Evolutionary conservation across 306 rosid species (phyloP), one percentile per base, ranked within the genome.

Genomic region (Purshia tridentata): DNA sequence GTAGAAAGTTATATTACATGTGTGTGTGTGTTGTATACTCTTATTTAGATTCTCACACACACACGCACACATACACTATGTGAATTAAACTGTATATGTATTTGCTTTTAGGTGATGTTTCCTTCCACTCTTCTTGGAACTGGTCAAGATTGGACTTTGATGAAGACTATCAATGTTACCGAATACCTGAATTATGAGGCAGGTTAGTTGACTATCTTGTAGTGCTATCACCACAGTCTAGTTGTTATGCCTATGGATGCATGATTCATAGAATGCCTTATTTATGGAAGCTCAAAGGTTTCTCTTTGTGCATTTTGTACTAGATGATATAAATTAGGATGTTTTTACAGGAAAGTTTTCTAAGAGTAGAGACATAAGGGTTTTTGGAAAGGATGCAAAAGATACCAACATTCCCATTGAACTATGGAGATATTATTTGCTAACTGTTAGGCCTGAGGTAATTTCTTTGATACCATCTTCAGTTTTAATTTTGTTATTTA

Each of bases 371-470:
- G 99, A 97, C 48, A 23, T 89, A 2, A 97, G 99, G 48, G 97
- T 91, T 62, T 94, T 94, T 81, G 97, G 99, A 67, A 94, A 94
- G 44, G 95, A 91, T 86, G 99, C 83, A n/a, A 94, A 88, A 80
- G 99, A 91, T 74, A 91, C 99, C 77, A 76, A 76, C 71, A 89
- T 94, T 81, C 97, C 97, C 9, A 92, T 87, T 63, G 99, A 94
- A 87, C 97, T 89, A 48, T 94, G 99, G 99, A 85, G 99, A 84
- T 94, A 94, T 85, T 94, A 94, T 88, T 85, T 94, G 84, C 91
- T 94, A 39, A 90, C 88, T 37, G 91, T 91, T 77, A 85, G 99
- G 83, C 99, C 99, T 1, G 99, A 94, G 99, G 99, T 89, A 83
- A 86, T 40, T 68, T 74, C 42, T 39, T 14, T 37, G 63, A 49